Evolutionary conservation across 73 alveolate species (phyloP).

Genomic region (Urostyla sp.): DNA sequence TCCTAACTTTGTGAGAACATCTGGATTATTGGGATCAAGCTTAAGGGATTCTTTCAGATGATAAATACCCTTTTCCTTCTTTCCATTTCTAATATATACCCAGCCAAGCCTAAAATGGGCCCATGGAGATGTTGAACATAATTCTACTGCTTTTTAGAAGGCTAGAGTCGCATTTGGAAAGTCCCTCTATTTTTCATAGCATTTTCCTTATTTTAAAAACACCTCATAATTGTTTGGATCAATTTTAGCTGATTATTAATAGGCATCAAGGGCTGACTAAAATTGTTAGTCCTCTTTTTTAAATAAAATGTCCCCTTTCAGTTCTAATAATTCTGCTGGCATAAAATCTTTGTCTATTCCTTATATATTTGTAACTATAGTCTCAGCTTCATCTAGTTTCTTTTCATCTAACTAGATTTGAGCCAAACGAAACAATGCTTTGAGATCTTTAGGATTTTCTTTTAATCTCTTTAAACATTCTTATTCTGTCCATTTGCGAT

Average conservation of each 20-base stretch:
- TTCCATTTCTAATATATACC: constrained; percentile 73
- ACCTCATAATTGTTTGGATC: constrained; percentile 62
- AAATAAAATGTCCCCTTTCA: constrained; percentile 56
- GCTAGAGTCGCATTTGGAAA: constrained; percentile 67
- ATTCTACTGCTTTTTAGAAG: constrained; percentile 75
- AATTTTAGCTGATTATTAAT: constrained; percentile 45
- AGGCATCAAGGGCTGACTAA: constrained; percentile 53
- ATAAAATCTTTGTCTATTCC: constrained; percentile 36
- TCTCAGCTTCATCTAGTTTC: constrained; percentile 30
- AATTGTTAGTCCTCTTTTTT: constrained; percentile 47
- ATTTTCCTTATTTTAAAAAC: constrained; percentile 78
- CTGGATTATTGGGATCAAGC: constrained; percentile 77
- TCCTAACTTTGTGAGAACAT: constrained; percentile 85
- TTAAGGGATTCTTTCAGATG: constrained; percentile 70
- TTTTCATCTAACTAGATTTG: constrained; percentile 23
- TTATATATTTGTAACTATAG: not conserved
- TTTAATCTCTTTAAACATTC: constrained; percentile 51
- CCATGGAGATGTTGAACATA: constrained; percentile 64
- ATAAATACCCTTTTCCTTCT: constrained; percentile 77
- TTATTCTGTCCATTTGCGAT: constrained; percentile 58
- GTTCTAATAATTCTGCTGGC: constrained; percentile 49
- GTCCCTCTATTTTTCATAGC: constrained; percentile 79
- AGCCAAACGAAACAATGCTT: constrained; percentile 60
- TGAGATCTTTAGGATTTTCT: constrained; percentile 11
- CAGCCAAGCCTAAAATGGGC: constrained; percentile 86